These are phyloP conservation scores for Penicillium canescens DNA, from an alignment of 495 filamentous ascomycete species.

Conservation along the genomic window DNA sequence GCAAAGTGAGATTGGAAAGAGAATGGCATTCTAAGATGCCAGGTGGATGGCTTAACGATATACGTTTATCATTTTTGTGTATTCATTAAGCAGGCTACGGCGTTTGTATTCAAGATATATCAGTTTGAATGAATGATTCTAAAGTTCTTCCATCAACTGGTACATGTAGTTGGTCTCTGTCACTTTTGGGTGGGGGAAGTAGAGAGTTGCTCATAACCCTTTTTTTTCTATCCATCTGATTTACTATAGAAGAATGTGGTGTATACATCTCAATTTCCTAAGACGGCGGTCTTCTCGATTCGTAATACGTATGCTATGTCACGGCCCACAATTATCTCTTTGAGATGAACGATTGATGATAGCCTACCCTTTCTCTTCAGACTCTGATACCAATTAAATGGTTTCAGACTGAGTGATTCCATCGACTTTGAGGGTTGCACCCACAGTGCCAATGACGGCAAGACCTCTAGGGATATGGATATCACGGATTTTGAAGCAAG, in stretches of 20 bases:
- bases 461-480: slow-evolving; percentile 70
- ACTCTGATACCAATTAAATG: slow-evolving; percentile 2
- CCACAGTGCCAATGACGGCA: slow-evolving; percentile 64
- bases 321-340: no score
- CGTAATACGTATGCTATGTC: no score
- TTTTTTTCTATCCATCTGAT: no score
- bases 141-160: no score
- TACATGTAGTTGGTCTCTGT: no score
- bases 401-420: slow-evolving; percentile 33
- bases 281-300: no score
- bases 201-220: no score
- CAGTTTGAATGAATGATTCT: slow-evolving; percentile 4
- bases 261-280: no score
- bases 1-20: slow-evolving; percentile 93
- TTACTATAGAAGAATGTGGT: no score
- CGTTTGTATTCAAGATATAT: slow-evolving; percentile 1
- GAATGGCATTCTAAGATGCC: slow-evolving; percentile 49
- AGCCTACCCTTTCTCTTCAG: background rate
- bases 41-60: background rate
- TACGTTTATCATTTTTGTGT: slow-evolving; percentile 3
- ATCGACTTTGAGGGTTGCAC: slow-evolving; percentile 47
- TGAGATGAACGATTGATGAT: no score
- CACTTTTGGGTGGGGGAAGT: no score
- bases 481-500: slow-evolving; percentile 74
- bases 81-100: background rate